Evolutionary conservation across 2,329 filamentous ascomycete species (phyloP).

Genomic region (Ambrosiella beaveri): DNA sequence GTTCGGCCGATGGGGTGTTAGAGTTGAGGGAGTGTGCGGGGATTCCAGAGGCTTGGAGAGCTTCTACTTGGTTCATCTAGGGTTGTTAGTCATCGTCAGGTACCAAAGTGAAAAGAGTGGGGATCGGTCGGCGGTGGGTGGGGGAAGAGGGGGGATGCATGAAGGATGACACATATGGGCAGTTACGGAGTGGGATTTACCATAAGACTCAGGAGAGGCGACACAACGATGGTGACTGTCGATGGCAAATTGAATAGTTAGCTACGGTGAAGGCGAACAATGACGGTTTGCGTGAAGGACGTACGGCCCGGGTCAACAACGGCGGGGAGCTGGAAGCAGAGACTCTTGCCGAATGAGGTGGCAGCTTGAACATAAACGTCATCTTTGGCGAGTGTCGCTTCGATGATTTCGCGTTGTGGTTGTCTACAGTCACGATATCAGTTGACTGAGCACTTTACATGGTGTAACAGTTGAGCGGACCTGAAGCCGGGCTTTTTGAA

Average conservation of each 20-base stretch:
- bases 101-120: not conserved
- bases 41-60: constrained; percentile 56
- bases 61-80: constrained; percentile 80
- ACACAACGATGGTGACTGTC: constrained; percentile 74
- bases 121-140: not conserved
- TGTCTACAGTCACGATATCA: constrained; percentile 34
- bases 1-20: constrained; percentile 50
- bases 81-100: not conserved
- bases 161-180: not conserved
- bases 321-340: constrained; percentile 85
- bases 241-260: not conserved
- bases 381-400: constrained; percentile 59
- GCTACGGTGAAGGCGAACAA: not conserved
- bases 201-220: constrained; percentile 79
- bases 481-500: not conserved
- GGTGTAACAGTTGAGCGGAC: not conserved
- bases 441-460: not conserved
- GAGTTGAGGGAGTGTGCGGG: constrained; percentile 77
- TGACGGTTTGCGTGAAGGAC: constrained; percentile 19
- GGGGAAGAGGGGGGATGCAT: not conserved
- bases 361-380: constrained; percentile 91
- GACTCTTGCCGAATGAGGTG: constrained; percentile 78
- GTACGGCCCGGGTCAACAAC: constrained; percentile 71
- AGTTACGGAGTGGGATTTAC: constrained; percentile 24
- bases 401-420: constrained; percentile 73